These are phyloP conservation scores for Pulveroboletus sp. DNA, from an alignment of 1,284 basidiomycete species.

Conservation along the genomic window DNA sequence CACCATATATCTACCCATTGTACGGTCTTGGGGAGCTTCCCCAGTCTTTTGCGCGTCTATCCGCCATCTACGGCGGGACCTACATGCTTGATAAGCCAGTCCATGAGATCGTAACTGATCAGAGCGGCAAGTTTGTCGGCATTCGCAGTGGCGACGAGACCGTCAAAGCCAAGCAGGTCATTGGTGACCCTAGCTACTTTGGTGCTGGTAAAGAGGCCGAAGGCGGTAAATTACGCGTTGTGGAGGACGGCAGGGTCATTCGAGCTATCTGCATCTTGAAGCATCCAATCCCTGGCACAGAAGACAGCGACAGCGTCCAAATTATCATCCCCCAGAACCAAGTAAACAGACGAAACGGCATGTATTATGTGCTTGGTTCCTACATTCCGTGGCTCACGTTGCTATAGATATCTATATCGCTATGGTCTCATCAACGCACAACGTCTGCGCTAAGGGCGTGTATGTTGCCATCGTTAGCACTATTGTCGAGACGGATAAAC, in stretches of 20 bases:
- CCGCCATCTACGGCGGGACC: slow-evolving; percentile 98
- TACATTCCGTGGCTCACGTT: slow-evolving; percentile 7
- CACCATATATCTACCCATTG: slow-evolving; percentile 98
- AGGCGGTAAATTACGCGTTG: slow-evolving; percentile 78
- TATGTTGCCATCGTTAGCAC: slow-evolving; percentile 98
- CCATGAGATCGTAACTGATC: slow-evolving; percentile 86
- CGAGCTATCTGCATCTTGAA: slow-evolving; percentile 97
- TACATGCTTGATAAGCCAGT: slow-evolving; percentile 99
- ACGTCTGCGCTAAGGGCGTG: slow-evolving; percentile 93
- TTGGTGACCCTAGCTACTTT: slow-evolving; percentile 98
- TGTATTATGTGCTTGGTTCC: slow-evolving; percentile 27
- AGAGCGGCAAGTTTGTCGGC: slow-evolving; percentile 88
- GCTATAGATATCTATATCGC: slow-evolving; percentile 95
- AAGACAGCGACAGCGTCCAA: slow-evolving; percentile 92
- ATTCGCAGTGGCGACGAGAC: slow-evolving; percentile 90
- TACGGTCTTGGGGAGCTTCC: slow-evolving; percentile 99
- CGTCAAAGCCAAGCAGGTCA: slow-evolving; percentile 96
- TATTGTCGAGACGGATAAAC: slow-evolving; percentile 93
- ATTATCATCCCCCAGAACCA: slow-evolving; percentile 99
- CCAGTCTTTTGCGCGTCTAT: slow-evolving; percentile 96
- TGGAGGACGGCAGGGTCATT: slow-evolving; percentile 94
- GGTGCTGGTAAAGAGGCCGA: slow-evolving; percentile 62
- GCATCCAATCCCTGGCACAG: slow-evolving; percentile 97
- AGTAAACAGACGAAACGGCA: slow-evolving; percentile 90
- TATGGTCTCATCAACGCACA: slow-evolving; percentile 94